Evolutionary conservation across 371 early-diverging fungal genomes (phyloP).

Genomic region (Mortierella sp.): DNA sequence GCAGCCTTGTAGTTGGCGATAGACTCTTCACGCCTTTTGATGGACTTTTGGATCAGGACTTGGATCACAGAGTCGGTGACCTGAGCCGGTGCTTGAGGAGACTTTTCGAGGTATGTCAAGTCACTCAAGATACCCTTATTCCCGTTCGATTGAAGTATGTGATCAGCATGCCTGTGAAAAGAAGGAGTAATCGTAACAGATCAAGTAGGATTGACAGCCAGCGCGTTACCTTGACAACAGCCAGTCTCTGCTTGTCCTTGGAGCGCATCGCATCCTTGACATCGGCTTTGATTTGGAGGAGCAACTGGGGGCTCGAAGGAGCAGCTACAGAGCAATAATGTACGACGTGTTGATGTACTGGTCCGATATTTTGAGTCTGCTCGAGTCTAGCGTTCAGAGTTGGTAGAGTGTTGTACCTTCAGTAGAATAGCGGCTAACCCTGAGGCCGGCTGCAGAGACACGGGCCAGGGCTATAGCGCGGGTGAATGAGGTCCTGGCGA

Average conservation of each 20-base stretch:
- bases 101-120: constrained; percentile 77
- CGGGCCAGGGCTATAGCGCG: constrained; percentile 19
- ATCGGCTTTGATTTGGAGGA: constrained; percentile 68
- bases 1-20: constrained; percentile 67
- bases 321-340: constrained; percentile 16
- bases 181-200: no score
- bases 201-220: not conserved
- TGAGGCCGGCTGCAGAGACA: constrained; percentile 4
- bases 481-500: constrained; percentile 20
- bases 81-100: constrained; percentile 56
- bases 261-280: constrained; percentile 79
- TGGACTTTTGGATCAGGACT: constrained; percentile 76
- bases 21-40: constrained; percentile 80
- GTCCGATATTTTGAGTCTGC: no score
- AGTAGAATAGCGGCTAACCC: constrained; percentile 30
- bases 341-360: no score
- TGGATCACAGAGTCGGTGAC: constrained; percentile 57
- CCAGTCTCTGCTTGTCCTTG: constrained; percentile 72
- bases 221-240: constrained; percentile 66
- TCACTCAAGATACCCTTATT: constrained; percentile 70
- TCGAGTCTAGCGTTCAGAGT: no score
- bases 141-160: not conserved
- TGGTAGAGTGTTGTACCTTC: no score
- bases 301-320: constrained; percentile 42
- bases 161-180: not conserved